Evolutionary conservation across 495 filamentous ascomycete genomes (phyloP).

Genomic region (Hyaloscypha finlandica): DNA sequence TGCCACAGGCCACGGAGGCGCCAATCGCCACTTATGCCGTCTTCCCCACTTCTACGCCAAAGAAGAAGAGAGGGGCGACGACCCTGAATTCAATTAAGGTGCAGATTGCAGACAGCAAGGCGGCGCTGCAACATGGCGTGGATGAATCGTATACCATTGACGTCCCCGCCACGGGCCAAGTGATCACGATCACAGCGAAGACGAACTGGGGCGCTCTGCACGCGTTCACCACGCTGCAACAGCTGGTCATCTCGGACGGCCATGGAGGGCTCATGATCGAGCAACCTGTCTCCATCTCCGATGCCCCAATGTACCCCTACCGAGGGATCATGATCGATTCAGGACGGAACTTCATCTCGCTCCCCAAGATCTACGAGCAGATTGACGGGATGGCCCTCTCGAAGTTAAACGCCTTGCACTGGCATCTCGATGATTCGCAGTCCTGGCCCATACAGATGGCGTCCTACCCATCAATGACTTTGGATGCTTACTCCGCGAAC

Average conservation of each 20-base stretch:
- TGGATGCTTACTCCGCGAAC: constrained; percentile 53
- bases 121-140: constrained; percentile 53
- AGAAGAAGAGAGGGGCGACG: constrained; percentile 35
- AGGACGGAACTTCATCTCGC: constrained; percentile 51
- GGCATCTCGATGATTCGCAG: constrained; percentile 53
- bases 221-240: constrained; percentile 60
- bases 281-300: constrained; percentile 49
- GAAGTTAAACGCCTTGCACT: constrained; percentile 55
- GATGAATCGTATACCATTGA: constrained; percentile 61
- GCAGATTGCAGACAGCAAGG: constrained; percentile 42
- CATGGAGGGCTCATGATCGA: constrained; percentile 47
- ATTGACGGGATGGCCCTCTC: constrained; percentile 53
- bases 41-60: constrained; percentile 45
- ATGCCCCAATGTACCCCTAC: constrained; percentile 50
- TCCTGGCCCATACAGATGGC: constrained; percentile 54
- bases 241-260: constrained; percentile 51
- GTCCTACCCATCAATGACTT: constrained; percentile 53
- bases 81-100: constrained; percentile 38
- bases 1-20: constrained; percentile 51
- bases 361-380: constrained; percentile 52
- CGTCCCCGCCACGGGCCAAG: constrained; percentile 38
- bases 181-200: constrained; percentile 47
- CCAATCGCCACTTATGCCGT: constrained; percentile 48
- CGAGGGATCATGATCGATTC: constrained; percentile 55
- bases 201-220: constrained; percentile 58